phyloP scores from a whole-genome alignment of 108 stramenopile species.

The Parmales sp. region DNA sequence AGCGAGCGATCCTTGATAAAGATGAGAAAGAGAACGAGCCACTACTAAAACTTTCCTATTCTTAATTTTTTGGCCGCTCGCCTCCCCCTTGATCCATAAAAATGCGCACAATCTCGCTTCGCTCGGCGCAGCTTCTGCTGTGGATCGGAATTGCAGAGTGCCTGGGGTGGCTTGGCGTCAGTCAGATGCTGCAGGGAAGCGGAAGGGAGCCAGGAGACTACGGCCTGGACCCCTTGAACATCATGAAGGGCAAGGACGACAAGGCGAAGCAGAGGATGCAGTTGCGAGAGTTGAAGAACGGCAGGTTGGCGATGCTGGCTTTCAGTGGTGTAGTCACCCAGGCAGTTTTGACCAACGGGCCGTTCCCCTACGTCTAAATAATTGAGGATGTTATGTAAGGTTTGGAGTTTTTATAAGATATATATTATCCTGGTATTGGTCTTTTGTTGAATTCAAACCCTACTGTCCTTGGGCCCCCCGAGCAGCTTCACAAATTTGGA shows the following conservation, averaged over 20 bases:
- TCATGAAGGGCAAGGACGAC: slow-evolving; percentile 66
- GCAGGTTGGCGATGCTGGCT: slow-evolving; percentile 89
- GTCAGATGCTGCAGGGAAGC: slow-evolving; percentile 80
- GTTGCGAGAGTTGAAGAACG: slow-evolving; percentile 83
- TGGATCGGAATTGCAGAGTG: slow-evolving; percentile 64
- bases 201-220: slow-evolving; percentile 86
- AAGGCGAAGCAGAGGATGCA: slow-evolving; percentile 61
- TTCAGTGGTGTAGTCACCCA: slow-evolving; percentile 86
- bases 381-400: too few species aligned
- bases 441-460: too few species aligned
- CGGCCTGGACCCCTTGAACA: slow-evolving; percentile 64
- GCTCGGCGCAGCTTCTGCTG: slow-evolving; percentile 63
- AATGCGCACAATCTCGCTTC: too few species aligned
- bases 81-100: too few species aligned
- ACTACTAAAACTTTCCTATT: too few species aligned
- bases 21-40: too few species aligned
- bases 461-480: too few species aligned
- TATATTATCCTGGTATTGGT: too few species aligned
- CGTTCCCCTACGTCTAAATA: slow-evolving; percentile 67
- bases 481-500: too few species aligned
- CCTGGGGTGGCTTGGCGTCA: slow-evolving; percentile 52
- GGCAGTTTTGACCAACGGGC: slow-evolving; percentile 74
- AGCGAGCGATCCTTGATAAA: too few species aligned
- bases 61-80: too few species aligned
- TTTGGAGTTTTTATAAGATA: too few species aligned